Conservation (phyloP, 768 basidiomycete genomes). For the Floccularia luteovirens region DNA sequence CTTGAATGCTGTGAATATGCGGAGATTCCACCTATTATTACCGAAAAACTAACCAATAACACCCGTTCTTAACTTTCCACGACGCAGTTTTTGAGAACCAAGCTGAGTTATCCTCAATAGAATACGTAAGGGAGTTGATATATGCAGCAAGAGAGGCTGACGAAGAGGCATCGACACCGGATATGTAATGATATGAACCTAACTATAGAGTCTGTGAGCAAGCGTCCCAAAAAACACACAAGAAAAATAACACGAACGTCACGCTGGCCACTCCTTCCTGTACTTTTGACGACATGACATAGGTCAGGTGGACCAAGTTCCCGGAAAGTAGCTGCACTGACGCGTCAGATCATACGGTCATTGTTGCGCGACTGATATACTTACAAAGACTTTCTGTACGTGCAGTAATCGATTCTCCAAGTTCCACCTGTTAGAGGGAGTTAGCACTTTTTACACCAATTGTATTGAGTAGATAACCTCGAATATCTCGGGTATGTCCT, state of each 20-base stretch:
- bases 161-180: slow-evolving; percentile 97
- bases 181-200: slow-evolving; percentile 96
- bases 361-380: slow-evolving; percentile 20
- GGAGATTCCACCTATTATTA: background rate
- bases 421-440: slow-evolving; percentile 52
- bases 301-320: slow-evolving; percentile 97
- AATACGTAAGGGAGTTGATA: slow-evolving; percentile 96
- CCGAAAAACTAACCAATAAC: slow-evolving; percentile 55
- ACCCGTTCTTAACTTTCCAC: slow-evolving; percentile 92
- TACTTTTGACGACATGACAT: slow-evolving; percentile 92
- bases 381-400: slow-evolving; percentile 88
- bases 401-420: slow-evolving; percentile 84
- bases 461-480: slow-evolving; percentile 46
- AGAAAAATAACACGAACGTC: slow-evolving; percentile 52
- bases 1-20: slow-evolving; percentile 25
- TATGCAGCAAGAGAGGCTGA: slow-evolving; percentile 97
- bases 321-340: slow-evolving; percentile 77
- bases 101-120: slow-evolving; percentile 81
- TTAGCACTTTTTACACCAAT: slow-evolving; percentile 5
- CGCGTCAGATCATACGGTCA: slow-evolving; percentile 11
- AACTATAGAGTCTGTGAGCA: slow-evolving; percentile 47
- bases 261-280: slow-evolving; percentile 73
- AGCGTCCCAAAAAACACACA: slow-evolving; percentile 2
- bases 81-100: slow-evolving; percentile 85
- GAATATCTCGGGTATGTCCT: slow-evolving; percentile 94